phyloP scores from a whole-genome alignment of 257 asterid species.

The Eustoma russellianum region DNA sequence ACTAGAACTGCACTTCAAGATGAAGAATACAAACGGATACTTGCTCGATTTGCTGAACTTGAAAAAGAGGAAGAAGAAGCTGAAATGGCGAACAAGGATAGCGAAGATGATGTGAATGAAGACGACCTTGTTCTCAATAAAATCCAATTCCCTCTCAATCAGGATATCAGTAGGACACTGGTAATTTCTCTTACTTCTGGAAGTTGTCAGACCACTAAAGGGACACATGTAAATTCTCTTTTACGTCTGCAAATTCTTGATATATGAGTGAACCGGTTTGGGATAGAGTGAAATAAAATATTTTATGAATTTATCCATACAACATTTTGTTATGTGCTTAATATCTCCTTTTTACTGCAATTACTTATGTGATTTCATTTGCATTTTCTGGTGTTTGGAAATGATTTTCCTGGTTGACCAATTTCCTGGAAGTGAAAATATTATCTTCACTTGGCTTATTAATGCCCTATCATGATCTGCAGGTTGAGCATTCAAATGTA shows the following conservation, averaged over 20 bases:
- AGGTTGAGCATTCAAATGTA: slow-evolving; percentile 41
- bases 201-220: too few relatives aligned
- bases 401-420: background rate
- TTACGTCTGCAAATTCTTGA: background rate
- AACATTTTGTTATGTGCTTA: too few relatives aligned
- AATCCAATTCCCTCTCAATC: slow-evolving; percentile 13
- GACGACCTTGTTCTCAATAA: slow-evolving; percentile 20
- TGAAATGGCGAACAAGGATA: slow-evolving; percentile 29
- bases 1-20: slow-evolving; percentile 34
- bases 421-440: background rate
- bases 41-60: slow-evolving; percentile 51
- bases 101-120: slow-evolving; percentile 26
- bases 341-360: background rate
- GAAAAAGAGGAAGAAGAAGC: slow-evolving; percentile 89
- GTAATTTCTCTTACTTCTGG: slow-evolving; percentile 14
- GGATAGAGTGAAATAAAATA: too few relatives aligned
- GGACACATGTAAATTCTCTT: too few relatives aligned
- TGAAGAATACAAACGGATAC: slow-evolving; percentile 51
- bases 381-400: background rate
- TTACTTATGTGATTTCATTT: background rate
- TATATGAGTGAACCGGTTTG: too few relatives aligned
- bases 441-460: slow-evolving; percentile 10
- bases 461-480: slow-evolving; percentile 25
- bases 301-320: background rate
- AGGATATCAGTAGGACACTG: slow-evolving; percentile 34